A percentile compares a stretch with the other conserved stretches of the same genome.
Conservation (phyloP, 805 yeast genomes). For the Hanseniaspora lachancei region DNA sequence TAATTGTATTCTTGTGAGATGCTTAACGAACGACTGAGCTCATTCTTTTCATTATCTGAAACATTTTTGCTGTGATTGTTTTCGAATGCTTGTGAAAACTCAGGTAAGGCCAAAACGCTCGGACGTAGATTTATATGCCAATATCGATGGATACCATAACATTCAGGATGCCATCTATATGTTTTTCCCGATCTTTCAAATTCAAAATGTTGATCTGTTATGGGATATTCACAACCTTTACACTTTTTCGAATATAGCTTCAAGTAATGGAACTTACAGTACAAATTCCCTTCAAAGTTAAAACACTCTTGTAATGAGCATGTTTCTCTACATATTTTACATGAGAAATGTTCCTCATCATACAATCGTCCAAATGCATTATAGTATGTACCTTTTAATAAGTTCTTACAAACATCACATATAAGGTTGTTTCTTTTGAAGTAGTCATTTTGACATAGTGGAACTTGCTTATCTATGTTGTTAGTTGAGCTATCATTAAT, state of each 20-base stretch:
- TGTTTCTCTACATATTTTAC: conserved; percentile 70
- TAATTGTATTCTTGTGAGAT: conserved; percentile 47
- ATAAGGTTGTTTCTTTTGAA: conserved; percentile 72
- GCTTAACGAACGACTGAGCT: conserved; percentile 45
- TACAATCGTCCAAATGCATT: conserved; percentile 86
- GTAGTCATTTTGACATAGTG: conserved; percentile 85
- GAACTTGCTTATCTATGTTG: conserved; percentile 33
- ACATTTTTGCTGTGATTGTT: conserved; percentile 18
- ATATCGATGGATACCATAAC: conserved; percentile 92
- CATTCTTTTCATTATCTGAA: conserved; percentile 19
- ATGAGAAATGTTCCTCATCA: conserved; percentile 90
- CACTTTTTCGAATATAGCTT: conserved; percentile 73
- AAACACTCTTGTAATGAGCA: conserved; percentile 88
- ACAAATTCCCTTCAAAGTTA: conserved; percentile 70
- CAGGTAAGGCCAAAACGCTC: conserved; percentile 39
- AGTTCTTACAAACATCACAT: conserved; percentile 75
- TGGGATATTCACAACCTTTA: conserved; percentile 85
- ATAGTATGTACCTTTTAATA: conserved; percentile 82
- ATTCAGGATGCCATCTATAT: conserved; percentile 98
- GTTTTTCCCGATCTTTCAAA: conserved; percentile 78
- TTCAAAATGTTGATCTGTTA: conserved; percentile 87
- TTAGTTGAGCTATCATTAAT: conserved; percentile 29
- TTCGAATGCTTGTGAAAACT: conserved; percentile 18
- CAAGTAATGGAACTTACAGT: conserved; percentile 89
- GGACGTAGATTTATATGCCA: conserved; percentile 80